Evolutionary conservation across 345 rosid species (phyloP).

Genomic region (Brassica nigra): DNA sequence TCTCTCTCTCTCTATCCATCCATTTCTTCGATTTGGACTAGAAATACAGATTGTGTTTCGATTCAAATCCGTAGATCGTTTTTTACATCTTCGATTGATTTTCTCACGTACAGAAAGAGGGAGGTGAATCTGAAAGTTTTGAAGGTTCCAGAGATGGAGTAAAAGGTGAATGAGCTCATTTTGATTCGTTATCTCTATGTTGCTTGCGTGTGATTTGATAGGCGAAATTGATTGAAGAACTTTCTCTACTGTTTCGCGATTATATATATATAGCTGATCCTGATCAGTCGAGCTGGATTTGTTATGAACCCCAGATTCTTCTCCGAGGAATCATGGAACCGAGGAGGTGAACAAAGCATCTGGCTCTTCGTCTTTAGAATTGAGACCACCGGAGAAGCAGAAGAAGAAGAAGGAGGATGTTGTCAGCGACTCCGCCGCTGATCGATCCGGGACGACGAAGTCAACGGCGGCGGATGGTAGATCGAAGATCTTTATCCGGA

Average conservation of each 20-base stretch:
- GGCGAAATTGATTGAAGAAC: neutral
- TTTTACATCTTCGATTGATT: neutral
- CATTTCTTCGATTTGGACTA: constrained; percentile 18
- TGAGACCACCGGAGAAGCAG: no score
- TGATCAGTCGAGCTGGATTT: constrained; percentile 30
- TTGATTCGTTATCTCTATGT: constrained; percentile 24
- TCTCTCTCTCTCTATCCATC: neutral
- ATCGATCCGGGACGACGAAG: no score
- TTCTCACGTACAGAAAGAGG: constrained; percentile 68
- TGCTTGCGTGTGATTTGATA: neutral
- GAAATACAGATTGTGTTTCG: neutral
- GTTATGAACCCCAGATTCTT: no score
- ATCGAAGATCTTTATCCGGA: no score
- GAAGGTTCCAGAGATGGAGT: constrained; percentile 98
- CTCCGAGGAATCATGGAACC: no score
- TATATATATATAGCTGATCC: no score
- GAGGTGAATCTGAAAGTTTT: constrained; percentile 98
- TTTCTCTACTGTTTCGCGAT: neutral
- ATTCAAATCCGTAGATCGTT: constrained; percentile 20
- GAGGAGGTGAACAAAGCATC: no score
- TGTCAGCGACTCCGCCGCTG: no score
- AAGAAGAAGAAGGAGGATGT: no score
- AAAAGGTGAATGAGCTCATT: constrained; percentile 73
- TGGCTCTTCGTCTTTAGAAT: no score
- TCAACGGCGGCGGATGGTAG: no score